Conservation (phyloP, 2,329 filamentous ascomycete genomes). For the Talaromyces sp. region DNA sequence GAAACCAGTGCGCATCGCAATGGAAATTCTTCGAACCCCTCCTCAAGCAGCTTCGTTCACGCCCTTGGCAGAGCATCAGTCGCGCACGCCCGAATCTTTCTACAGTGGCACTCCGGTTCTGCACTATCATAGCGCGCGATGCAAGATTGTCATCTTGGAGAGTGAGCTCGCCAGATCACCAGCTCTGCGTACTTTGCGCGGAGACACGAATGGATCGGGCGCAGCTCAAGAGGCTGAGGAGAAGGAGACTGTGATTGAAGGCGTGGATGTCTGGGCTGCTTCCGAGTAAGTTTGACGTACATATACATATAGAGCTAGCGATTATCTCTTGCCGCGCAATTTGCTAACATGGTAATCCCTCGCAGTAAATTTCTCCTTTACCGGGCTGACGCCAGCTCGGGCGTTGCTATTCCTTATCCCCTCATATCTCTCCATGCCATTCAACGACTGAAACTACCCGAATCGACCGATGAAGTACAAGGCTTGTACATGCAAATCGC, state of each 20-base stretch:
- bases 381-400: constrained; percentile 26
- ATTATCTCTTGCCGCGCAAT: neutral
- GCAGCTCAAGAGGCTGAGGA: constrained; percentile 14
- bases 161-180: constrained; percentile 32
- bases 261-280: constrained; percentile 42
- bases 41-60: constrained; percentile 37
- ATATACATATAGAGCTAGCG: neutral
- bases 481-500: constrained; percentile 45
- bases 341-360: constrained; percentile 7
- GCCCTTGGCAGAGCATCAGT: constrained; percentile 41
- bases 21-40: constrained; percentile 37
- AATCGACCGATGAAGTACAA: constrained; percentile 25
- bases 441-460: constrained; percentile 36
- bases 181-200: constrained; percentile 26
- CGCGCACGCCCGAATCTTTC: constrained; percentile 43
- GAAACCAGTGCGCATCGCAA: constrained; percentile 14
- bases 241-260: constrained; percentile 32
- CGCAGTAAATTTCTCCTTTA: constrained; percentile 42
- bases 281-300: constrained; percentile 34
- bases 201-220: constrained; percentile 12
- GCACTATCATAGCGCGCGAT: constrained; percentile 40
- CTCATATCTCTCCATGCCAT: constrained; percentile 45
- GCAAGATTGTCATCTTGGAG: constrained; percentile 39
- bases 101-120: constrained; percentile 41
- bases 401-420: constrained; percentile 43